These are phyloP conservation scores for Monosiga brevicollis DNA, from an alignment of 78 protist species.

Conservation along the genomic window DNA sequence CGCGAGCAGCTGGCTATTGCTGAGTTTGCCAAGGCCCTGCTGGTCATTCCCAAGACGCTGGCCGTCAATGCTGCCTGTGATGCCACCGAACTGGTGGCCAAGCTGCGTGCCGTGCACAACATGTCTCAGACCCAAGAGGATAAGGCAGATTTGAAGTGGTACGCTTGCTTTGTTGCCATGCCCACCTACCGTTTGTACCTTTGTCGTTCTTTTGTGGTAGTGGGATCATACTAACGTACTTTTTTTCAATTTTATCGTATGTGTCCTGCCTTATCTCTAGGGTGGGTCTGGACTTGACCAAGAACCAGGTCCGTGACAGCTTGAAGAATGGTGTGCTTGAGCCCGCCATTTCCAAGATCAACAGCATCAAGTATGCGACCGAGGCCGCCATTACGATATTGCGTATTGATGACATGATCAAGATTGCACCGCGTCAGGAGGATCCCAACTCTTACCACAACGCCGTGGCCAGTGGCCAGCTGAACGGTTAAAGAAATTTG, in stretches of 20 bases:
- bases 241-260: not conserved
- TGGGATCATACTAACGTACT: not conserved
- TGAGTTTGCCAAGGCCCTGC: slow-evolving; percentile 94
- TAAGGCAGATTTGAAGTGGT: slow-evolving; percentile 31
- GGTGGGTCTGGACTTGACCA: slow-evolving; percentile 72
- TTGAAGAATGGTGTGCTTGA: slow-evolving; percentile 95
- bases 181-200: not conserved
- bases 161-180: not conserved
- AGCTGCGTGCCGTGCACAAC: slow-evolving; percentile 88
- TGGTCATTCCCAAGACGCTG: slow-evolving; percentile 95
- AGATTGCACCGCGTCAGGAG: slow-evolving; percentile 46
- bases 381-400: slow-evolving; percentile 97
- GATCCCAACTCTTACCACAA: not conserved
- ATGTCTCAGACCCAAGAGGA: slow-evolving; percentile 66
- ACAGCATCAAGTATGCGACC: slow-evolving; percentile 92
- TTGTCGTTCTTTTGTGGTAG: not conserved
- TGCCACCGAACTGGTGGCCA: slow-evolving; percentile 92
- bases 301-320: slow-evolving; percentile 73
- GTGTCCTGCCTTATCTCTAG: not conserved
- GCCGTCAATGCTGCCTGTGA: slow-evolving; percentile 96
- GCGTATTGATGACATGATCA: slow-evolving; percentile 91
- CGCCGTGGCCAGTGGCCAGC: not conserved
- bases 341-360: slow-evolving; percentile 92
- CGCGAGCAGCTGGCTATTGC: slow-evolving; percentile 96
- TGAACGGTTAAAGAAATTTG: too few relatives aligned